Evolutionary conservation across 495 filamentous ascomycete species (phyloP), one percentile per base, ranked within the genome.

Genomic region (Pyrenula aspistea): DNA sequence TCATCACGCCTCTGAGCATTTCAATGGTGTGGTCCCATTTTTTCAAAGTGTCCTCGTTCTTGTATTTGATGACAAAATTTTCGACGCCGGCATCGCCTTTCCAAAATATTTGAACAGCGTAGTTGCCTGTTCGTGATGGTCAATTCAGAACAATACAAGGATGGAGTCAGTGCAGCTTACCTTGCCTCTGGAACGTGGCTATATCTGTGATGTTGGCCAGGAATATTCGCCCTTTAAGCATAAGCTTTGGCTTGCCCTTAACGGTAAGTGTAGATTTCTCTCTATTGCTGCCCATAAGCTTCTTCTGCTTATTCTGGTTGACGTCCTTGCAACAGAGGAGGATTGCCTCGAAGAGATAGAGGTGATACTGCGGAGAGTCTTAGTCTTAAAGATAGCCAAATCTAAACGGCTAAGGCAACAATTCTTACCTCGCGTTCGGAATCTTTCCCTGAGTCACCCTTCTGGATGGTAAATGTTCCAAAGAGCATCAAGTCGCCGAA

Each of bases 151-250:
- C 3, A 31, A 19, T 54, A 42, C 59, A 51, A 58, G 42, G 53
- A 1, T 51, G 22, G 24, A 56, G 10, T 49, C 59, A 61, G 31
- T 42, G 15, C 36, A 12, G 60, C 71, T 63, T 83, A 95, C 91
- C 91, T 64, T 86, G 85, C 67, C 89, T 95, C 55, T 82, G 79
- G 25, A 91, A 73, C 19, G 86, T 88, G 2, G 95, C 73, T 22
- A 95, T 86, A 64, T 97, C 91, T 4, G 93, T 98, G 50, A 98
- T 92, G 65, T 98, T 98, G 56, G 92, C 91, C 92, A 98, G 96
- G 71, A 97, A 97, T 63, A 98, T 98, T 21, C 93, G 83, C 22
- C 93, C 93, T 71, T 97, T 98, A 25, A 98, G 78, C 66, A 95
- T 91, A 53, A 98, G 74, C 66, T 87, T 91, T 31, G 85, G 80